Conservation (phyloP, 169 alveolate genomes). For the Neospora caninum region DNA sequence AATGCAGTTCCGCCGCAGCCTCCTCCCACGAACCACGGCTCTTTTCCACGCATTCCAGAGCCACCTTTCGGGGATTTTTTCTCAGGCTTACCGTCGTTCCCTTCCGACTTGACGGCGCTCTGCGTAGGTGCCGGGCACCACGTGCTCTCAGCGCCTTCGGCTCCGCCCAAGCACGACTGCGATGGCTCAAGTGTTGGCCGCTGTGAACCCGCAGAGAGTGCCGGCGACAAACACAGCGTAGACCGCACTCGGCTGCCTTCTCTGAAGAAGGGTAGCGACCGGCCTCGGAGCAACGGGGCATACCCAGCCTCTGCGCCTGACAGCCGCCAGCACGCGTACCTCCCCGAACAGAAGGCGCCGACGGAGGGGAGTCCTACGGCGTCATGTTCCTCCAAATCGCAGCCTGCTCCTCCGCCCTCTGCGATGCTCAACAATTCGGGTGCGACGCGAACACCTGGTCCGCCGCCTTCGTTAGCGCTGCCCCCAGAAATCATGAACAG, state of each 20-base stretch:
- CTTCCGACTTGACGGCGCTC: neutral
- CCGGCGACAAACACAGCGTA: neutral
- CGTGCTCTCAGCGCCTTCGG: neutral
- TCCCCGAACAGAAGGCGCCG: neutral
- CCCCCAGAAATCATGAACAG: constrained; percentile 2
- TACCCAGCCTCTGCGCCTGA: neutral
- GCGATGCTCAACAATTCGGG: neutral
- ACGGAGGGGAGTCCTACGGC: neutral
- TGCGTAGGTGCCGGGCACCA: neutral
- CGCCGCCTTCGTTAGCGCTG: neutral
- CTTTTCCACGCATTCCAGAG: neutral
- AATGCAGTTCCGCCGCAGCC: neutral
- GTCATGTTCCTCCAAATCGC: neutral
- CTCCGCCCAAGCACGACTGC: neutral
- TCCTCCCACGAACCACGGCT: neutral
- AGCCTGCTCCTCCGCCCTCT: neutral
- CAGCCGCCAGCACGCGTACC: neutral
- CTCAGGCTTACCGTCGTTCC: neutral
- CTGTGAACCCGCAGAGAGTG: neutral
- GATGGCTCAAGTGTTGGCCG: neutral
- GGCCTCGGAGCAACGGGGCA: neutral
- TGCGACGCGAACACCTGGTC: neutral
- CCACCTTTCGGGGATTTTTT: neutral
- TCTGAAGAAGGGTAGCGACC: neutral
- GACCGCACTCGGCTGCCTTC: neutral